Evolutionary conservation across 257 asterid species (phyloP), one percentile per base, ranked within the genome.

Genomic region (Rauvolfia tetraphylla): DNA sequence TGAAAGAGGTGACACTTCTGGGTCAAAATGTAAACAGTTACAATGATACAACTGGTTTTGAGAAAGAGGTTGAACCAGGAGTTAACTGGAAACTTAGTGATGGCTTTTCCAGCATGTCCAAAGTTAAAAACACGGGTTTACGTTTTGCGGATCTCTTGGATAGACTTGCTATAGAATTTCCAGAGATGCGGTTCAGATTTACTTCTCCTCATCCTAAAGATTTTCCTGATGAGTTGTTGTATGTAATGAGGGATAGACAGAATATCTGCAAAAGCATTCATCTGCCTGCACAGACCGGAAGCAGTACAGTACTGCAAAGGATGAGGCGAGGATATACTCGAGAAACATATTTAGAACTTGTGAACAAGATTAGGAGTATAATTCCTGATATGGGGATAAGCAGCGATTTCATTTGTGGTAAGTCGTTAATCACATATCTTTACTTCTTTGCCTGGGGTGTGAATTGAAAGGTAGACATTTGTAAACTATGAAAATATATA

Each of bases 171-270:
- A 27, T 29, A 42, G 99, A 92, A 83, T 95, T 81, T 84, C 99
- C 99, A 38, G 96, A 95, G 84, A 95, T 95, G 98, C 83, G 99
- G 78, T 95, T 95, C 83, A 83, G 99, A 89, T 95, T 86, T 86
- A 95, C 99, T 59, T 95, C 99, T 38, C 99, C 99, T 44, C 99
- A 95, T 81, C 99, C 99, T 34, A 95, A 95, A 86, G 99, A 95
- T 79, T 95, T 91, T 82, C 99, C 98, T 1, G 96, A 92, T 81
- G 96, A 93, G 79, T 81, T 95, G 83, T 81, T 95, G 83, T 90
- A 89, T 74, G 96, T 91, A 57, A 92, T 95, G 99, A 87, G 93
- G 68, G 90, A 92, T 68, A 95, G 97, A 81, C 82, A 90, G 79
- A 95, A 95, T 78, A 86, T 95, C 82, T 95, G 99, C 92, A 92